Conservation (phyloP, 768 basidiomycete species). For the Tricholoma terreum region DNA sequence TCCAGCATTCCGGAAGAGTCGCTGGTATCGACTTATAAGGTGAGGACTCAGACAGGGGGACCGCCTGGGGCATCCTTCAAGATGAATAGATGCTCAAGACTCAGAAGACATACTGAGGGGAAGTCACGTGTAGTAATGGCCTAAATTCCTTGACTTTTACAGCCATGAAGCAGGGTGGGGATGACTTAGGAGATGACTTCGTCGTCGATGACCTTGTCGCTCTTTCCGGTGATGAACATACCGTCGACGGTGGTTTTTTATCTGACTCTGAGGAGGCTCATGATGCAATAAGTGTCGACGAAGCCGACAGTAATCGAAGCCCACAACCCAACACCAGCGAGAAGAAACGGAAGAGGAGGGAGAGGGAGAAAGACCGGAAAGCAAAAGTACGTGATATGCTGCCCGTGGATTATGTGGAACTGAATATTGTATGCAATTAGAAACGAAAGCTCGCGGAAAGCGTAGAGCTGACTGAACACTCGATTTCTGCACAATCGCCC, state of each 20-base stretch:
- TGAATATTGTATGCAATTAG: constrained; percentile 33
- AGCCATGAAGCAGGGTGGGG: constrained; percentile 46
- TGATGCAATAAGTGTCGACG: constrained; percentile 34
- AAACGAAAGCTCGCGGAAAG: constrained; percentile 60
- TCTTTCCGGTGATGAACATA: constrained; percentile 59
- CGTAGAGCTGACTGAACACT: constrained; percentile 35
- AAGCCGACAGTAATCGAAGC: constrained; percentile 21
- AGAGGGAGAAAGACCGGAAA: constrained; percentile 71
- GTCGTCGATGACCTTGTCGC: constrained; percentile 66
- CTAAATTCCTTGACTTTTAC: constrained; percentile 6
- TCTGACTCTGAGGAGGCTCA: constrained; percentile 38
- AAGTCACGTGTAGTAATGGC: too few relatives aligned
- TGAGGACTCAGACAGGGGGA: neutral
- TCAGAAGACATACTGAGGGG: too few relatives aligned
- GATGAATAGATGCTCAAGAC: too few relatives aligned
- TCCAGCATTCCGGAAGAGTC: constrained; percentile 11
- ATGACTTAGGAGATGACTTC: constrained; percentile 86
- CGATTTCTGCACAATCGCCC: constrained; percentile 57
- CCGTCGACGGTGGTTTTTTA: constrained; percentile 27
- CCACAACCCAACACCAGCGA: constrained; percentile 21
- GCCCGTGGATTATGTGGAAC: neutral
- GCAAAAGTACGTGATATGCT: constrained; percentile 50
- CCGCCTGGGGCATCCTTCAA: too few relatives aligned
- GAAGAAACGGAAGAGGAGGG: constrained; percentile 72
- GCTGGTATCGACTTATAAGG: constrained; percentile 2